phyloP scores from a whole-genome alignment of 139 green algal genomes.

The Coelastrella sp. region DNA sequence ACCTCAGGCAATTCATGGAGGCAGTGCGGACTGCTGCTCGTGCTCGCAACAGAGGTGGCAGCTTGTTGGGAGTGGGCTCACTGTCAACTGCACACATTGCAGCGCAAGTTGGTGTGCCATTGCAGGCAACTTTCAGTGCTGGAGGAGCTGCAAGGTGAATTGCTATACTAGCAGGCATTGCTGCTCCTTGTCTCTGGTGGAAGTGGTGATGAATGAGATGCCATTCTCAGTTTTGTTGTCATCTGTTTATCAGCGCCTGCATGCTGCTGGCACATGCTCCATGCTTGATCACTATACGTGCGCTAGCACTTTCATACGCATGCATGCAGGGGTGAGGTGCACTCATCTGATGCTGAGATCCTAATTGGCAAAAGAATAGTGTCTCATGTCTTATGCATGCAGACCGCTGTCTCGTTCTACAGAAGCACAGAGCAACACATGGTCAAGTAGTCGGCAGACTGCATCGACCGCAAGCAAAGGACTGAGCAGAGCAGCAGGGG shows the following conservation, averaged over 20 bases:
- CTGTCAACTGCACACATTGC: neutral
- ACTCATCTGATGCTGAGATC: too few species aligned
- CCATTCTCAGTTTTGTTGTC: too few species aligned
- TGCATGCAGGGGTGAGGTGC: too few species aligned
- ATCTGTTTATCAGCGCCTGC: too few species aligned
- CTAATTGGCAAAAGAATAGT: neutral
- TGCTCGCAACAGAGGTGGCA: neutral
- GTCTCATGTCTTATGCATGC: neutral
- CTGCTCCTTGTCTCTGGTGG: too few species aligned
- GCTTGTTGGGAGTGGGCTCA: neutral
- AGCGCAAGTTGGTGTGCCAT: neutral
- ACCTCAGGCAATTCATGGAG: constrained; percentile 16
- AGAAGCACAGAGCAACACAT: neutral
- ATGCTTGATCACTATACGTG: too few species aligned
- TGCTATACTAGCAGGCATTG: neutral
- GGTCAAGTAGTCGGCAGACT: neutral
- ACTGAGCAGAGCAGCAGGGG: neutral
- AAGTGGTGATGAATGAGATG: too few species aligned
- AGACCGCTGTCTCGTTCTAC: neutral
- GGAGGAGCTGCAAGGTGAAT: neutral
- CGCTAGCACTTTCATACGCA: too few species aligned
- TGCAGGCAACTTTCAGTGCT: constrained; percentile 24
- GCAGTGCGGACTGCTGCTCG: constrained; percentile 5
- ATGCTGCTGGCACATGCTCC: too few species aligned
- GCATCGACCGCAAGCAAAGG: neutral